Base-by-base conservation (phyloP, 306 rosid genomes). In the Begonia loranthoides region DNA sequence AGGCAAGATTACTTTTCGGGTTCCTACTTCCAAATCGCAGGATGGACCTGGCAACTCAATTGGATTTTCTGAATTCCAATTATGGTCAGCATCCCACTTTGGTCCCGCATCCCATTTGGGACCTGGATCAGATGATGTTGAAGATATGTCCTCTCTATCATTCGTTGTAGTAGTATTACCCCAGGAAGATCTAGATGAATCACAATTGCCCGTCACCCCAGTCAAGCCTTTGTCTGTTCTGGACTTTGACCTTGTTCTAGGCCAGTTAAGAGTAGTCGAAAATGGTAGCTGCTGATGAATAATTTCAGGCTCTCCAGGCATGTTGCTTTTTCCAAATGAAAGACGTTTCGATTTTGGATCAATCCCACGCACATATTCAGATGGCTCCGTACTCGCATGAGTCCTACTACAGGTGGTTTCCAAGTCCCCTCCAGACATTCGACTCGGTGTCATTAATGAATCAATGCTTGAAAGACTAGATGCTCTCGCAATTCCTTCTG, bases 81-180 rank as follows among this genome's bases (percentile, higher is more conserved):
- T 74, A 74, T 81, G 65, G 56, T 86, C 99, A 3, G 65, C 57
- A 38, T 90, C 99, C 95, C 97, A 90, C 79, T 85, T 90, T 22
- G 99, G 99, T 61, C 86, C 99, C 10, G 94, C 66, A 66, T 90
- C 95, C 95, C 99, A 90, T 46, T 86, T 90, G 54, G 99, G 99
- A 71, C 99, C 99, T 6, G 99, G 99, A 76, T 90, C 99, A 44
- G 99, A 90, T 24, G 86, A 69, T 10, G 99, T 86, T 33, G 99
- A 86, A 49, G 99, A 86, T 70, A 80, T 90, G 65, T 90, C 99
- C 72, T 90, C 99, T 71, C 79, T 80, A 70, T 90, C 99, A 65
- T 82, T 70, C 49, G 79, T 72, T 39, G 79, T 63, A 47, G 76
- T 60, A 53, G 4, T 28, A 7, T 64, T 90, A 64, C 83, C 85